phyloP scores from a whole-genome alignment of 1,139 yeast genomes.

The Hemisphaericaspora lyxosophila region DNA sequence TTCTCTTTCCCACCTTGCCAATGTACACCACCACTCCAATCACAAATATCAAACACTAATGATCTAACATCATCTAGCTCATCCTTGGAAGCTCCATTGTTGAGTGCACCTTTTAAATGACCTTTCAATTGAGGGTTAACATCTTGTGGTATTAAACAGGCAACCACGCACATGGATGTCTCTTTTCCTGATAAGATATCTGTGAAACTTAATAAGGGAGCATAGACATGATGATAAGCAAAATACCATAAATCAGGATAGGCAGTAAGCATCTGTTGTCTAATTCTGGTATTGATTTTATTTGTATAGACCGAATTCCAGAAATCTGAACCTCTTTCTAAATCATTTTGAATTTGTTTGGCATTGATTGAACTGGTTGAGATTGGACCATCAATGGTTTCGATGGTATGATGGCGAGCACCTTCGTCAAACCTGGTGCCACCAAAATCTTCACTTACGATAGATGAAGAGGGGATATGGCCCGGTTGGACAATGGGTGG shows the following conservation, averaged over 20 bases:
- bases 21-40: conserved; percentile 66
- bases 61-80: conserved; percentile 61
- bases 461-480: conserved; percentile 36
- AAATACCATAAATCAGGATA: conserved; percentile 84
- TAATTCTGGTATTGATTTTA: conserved; percentile 68
- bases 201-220: conserved; percentile 70
- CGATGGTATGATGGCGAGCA: conserved; percentile 19
- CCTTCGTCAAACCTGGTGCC: conserved; percentile 37
- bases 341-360: conserved; percentile 26
- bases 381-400: conserved; percentile 48
- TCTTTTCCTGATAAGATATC: conserved; percentile 65
- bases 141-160: conserved; percentile 86
- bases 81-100: conserved; percentile 69
- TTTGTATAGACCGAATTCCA: conserved; percentile 73
- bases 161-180: conserved; percentile 74
- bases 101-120: conserved; percentile 80
- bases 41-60: conserved; percentile 64
- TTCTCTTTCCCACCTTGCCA: conserved; percentile 57
- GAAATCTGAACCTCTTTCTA: conserved; percentile 58
- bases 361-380: conserved; percentile 31
- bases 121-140: conserved; percentile 95
- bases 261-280: conserved; percentile 65
- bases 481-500: conserved; percentile 35
- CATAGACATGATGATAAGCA: conserved; percentile 72
- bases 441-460: conserved; percentile 41